Evolutionary conservation across 352 stramenopile genomes (phyloP).

Genomic region (Globisporangium okanoganense): DNA sequence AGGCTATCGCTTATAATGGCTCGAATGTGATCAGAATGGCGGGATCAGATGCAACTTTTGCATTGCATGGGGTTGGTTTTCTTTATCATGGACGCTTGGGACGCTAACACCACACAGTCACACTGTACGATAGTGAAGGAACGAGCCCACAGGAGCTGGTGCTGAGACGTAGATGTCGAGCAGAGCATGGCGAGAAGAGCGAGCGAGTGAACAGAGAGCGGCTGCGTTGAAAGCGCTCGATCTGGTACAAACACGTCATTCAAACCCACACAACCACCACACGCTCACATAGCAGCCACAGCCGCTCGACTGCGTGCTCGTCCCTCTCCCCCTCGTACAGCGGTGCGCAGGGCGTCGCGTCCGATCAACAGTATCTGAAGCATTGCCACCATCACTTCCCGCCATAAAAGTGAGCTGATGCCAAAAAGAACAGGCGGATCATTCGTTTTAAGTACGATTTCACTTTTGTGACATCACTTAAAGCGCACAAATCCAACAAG

Average conservation of each 20-base stretch:
- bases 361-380: constrained; percentile 19
- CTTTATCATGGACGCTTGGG: constrained; percentile 9
- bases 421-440: background rate
- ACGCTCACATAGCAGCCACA: background rate
- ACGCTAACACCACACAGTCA: background rate
- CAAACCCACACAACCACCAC: background rate
- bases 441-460: background rate
- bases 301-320: background rate
- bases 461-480: background rate
- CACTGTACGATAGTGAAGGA: background rate
- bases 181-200: background rate
- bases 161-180: background rate
- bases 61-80: constrained; percentile 1
- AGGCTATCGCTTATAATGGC: no score
- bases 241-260: background rate
- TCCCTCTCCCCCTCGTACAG: background rate
- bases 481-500: no score
- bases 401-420: background rate
- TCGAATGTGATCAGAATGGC: background rate
- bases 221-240: constrained; percentile 5
- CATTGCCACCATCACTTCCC: constrained; percentile 8
- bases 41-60: constrained; percentile 8
- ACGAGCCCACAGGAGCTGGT: background rate
- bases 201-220: constrained; percentile 1
- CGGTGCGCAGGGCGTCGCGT: background rate